Evolutionary conservation across 2,329 filamentous ascomycete species (phyloP), one percentile per base, ranked within the genome.

Genomic region (Dothistroma septosporum): DNA sequence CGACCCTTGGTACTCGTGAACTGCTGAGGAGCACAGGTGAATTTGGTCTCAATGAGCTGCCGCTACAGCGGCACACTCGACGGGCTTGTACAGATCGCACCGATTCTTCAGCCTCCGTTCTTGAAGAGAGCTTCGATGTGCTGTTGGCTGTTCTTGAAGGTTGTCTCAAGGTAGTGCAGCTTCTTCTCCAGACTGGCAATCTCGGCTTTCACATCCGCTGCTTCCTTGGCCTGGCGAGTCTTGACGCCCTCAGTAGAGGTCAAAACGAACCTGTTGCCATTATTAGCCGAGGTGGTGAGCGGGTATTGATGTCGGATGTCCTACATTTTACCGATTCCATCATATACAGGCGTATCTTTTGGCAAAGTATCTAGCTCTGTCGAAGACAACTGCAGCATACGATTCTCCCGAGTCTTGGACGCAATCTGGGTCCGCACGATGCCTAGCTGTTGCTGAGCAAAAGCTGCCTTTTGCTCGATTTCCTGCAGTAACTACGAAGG

Each of bases 291-390:
- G 54, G 62, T 52, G 54, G 62, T 52, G 32, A 33, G 49, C 54
- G 54, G 57, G 53, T 41, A 60, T 60, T 31, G 11, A 22, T 49
- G 48, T 54, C 59, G 55, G 59, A 53, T 55, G 53, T 57, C 68
- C 63, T 77, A 97, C 94, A 99, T 97, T 79, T 97, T 99, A 55
- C 94, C 94, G 11, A 97, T 89, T 6, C 93, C 93, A 77, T 97
- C 93, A 71, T 97, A 99, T 31, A 96, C 85, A 33, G 87, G 87
- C 0, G 91, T 94, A 53, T 88, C 84, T 19, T 83, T 75, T 4
- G 92, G 88, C 62, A 99, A 78, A 7, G 85, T 83, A n/a, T 85
- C 84, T 54, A 97, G 82, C 77, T 99, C 94, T 65, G 84, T 90
- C 37, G 88, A 84, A 1, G 93, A 97, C 66, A 99, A 80, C 76